Conservation (phyloP, 441 rosid species). For the Erodium texanum region DNA sequence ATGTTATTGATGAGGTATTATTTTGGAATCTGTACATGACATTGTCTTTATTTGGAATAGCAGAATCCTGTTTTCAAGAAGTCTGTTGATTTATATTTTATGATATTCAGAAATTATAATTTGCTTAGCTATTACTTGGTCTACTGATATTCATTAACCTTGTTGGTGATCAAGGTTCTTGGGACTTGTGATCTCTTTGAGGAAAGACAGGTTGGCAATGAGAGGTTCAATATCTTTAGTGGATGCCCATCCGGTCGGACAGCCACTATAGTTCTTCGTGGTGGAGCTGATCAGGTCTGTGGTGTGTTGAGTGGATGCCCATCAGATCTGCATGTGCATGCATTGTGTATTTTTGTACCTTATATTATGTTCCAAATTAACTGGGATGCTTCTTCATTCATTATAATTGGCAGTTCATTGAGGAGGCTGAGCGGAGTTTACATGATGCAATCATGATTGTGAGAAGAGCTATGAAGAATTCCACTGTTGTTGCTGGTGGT, state of each 20-base stretch:
- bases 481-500: conserved; percentile 98
- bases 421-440: conserved; percentile 98
- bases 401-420: conserved; percentile 62
- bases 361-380: conserved; percentile 12
- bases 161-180: conserved; percentile 54
- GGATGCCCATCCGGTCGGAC: conserved; percentile 93
- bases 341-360: background rate
- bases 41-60: conserved; percentile 11
- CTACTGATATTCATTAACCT: conserved; percentile 14
- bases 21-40: background rate
- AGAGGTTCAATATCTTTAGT: conserved; percentile 94
- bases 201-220: conserved; percentile 97
- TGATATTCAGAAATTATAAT: background rate
- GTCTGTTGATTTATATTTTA: background rate
- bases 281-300: conserved; percentile 98
- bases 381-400: conserved; percentile 5
- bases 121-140: background rate
- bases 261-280: conserved; percentile 98
- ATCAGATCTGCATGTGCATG: background rate
- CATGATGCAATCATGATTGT: conserved; percentile 99
- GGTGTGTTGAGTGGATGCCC: conserved; percentile 4
- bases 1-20: conserved; percentile 72
- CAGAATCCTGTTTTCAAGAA: background rate
- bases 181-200: conserved; percentile 93
- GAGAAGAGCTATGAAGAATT: conserved; percentile 92